Evolutionary conservation across 805 yeast genomes (phyloP), one percentile per base, ranked within the genome.

Genomic region (Blastobotrys terrestris): DNA sequence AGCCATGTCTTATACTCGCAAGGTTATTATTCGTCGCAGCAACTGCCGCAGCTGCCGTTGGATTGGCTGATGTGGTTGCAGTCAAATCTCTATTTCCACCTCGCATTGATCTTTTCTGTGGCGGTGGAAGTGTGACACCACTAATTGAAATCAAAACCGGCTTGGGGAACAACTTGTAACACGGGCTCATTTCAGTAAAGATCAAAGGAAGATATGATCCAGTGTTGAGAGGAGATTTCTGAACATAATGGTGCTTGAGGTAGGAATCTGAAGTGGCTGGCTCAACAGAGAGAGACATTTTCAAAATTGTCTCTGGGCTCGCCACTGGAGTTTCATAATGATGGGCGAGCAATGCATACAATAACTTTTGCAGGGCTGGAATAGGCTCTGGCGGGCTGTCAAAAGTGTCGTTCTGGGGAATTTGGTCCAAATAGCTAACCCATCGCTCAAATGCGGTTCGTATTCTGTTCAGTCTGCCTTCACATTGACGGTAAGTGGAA

Each of bases 361-460:
- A 67, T 54, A 73, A 70, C 41, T 65, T 63, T 40, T 71, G 72
- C 22, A 79, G 51, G 3, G 70, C 61, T 2, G 71, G 63, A 44
- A 65, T 55, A 7, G 67, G 56, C 48, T 60, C 61, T 7, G 60
- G 63, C 19, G 59, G 46, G 20, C 63, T 53, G 49, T 64, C 68
- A 46, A 66, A 59, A 5, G 65, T 62, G 11, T 69, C 70, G 39
- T 72, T 72, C 58, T 81, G 77, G 16, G 71, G 63, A 40, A 82
- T 74, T 46, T 73, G 72, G 16, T 70, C 67, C 45, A 85, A 67
- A 65, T 85, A 87, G 43, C 81, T 87, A 58, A 83, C 80, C 98
- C 98, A 92, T 63, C 94, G 81, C 52, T 77, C 80, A 62, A 89
- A 82, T 0, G 95, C 85, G 50, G 83, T 81, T 53, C 79, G 76